Base-by-base conservation (phyloP, 441 rosid species). In the Brassica hybrid region DNA sequence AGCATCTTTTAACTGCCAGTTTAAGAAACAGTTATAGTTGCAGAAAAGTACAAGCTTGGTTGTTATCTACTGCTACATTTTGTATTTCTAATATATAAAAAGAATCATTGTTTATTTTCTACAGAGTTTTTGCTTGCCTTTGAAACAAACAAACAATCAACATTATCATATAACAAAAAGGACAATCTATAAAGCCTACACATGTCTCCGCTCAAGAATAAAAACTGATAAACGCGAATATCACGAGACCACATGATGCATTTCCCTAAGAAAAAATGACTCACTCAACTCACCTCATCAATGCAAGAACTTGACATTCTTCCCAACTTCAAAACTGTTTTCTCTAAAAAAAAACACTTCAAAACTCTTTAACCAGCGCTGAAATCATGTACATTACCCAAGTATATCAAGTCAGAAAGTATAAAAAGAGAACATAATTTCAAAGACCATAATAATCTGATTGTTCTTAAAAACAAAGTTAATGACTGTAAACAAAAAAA, bases 241-340 rank as follows among this genome's bases (percentile, higher is more conserved):
- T 45, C 30, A 41, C 43, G 8, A 41, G 13, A 41, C 48, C 48
- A 10, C 48, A 41, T 41, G 48, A 41, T 41, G 48, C 48, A 11
- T 41, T 41, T 41, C 48, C 38, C 38, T 34, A 34, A 34, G 38
- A 34, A 34, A 34, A 34, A 27, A 67, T 0, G 59, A 74, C 64
- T 21, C 64, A 79, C 63, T 45, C 73, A 41, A 65, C 79, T 9
- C 13, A 43, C 50, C 14, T 43, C 13, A 43, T 43, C n/a, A 43
- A 11, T 11, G 79, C 86, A 85, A 64, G 86, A 84, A 85, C 82
- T 88, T 72, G 90, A 88, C 94, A 93, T 91, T 85, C 83, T 3
- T 88, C 80, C 76, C 80, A 71, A 76, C 80, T 64, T 76, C 81
- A 56, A 72, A 65, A 82, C 77, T 60, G 81, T 82, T 81, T 90